phyloP scores from a whole-genome alignment of 495 filamentous ascomycete species.

The Tuber melanosporum region DNA sequence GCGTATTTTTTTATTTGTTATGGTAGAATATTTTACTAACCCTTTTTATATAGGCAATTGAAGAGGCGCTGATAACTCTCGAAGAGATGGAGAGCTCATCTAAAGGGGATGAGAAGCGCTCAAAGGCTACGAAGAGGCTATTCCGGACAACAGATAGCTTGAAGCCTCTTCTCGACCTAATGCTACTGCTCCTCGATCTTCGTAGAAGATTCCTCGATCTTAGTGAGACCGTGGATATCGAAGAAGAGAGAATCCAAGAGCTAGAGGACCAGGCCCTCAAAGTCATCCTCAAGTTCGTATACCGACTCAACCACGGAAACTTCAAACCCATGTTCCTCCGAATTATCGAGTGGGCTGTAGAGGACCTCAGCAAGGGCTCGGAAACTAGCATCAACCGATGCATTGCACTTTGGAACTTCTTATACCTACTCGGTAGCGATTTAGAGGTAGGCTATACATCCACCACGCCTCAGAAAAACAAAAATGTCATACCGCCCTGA shows the following conservation, averaged over 20 bases:
- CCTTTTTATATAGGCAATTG: neutral
- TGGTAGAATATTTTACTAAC: neutral
- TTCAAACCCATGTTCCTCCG: slow-evolving; percentile 89
- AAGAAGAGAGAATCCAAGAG: slow-evolving; percentile 51
- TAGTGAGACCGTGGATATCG: slow-evolving; percentile 50
- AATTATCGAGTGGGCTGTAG: slow-evolving; percentile 70
- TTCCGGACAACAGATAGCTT: neutral
- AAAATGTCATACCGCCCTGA: neutral
- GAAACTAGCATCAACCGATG: slow-evolving; percentile 19
- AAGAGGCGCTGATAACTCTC: neutral
- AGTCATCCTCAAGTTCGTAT: slow-evolving; percentile 75
- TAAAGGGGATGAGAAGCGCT: slow-evolving; percentile 4
- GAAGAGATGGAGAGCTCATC: neutral
- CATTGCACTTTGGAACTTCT: slow-evolving; percentile 62
- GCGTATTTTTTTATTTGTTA: neutral
- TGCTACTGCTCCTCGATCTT: slow-evolving; percentile 2
- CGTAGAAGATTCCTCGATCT: slow-evolving; percentile 54
- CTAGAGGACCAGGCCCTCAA: slow-evolving; percentile 62
- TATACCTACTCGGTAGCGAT: slow-evolving; percentile 67
- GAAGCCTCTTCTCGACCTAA: neutral
- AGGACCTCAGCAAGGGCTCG: slow-evolving; percentile 29
- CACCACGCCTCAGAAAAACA: neutral
- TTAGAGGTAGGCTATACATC: slow-evolving; percentile 57
- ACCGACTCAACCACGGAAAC: slow-evolving; percentile 91
- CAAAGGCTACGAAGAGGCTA: neutral